Conservation (phyloP, 768 basidiomycete species). For the Suillus paluster region DNA sequence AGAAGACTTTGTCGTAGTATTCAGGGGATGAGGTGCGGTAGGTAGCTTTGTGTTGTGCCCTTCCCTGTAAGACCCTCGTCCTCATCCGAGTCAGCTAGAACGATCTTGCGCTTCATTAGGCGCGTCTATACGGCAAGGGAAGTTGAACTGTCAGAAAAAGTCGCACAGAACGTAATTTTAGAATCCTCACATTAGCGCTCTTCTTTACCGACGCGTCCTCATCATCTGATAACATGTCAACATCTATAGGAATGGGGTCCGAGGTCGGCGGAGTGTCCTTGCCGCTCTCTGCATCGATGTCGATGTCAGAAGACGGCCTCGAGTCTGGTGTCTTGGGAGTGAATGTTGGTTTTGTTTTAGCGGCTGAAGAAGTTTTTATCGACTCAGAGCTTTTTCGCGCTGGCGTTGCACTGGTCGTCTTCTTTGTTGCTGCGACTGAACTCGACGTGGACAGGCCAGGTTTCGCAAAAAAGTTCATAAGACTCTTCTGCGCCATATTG, state of each 20-base stretch:
- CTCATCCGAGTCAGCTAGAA: slow-evolving; percentile 76
- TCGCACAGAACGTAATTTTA: not conserved
- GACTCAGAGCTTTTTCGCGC: slow-evolving; percentile 2
- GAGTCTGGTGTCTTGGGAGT: slow-evolving; percentile 44
- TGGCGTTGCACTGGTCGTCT: not conserved
- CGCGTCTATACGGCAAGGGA: slow-evolving; percentile 34
- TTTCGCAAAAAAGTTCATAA: slow-evolving; percentile 69
- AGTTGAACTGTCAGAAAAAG: slow-evolving; percentile 1
- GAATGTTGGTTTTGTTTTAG: slow-evolving; percentile 39
- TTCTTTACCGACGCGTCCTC: slow-evolving; percentile 46
- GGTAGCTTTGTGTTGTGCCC: slow-evolving; percentile 12
- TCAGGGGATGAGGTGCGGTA: slow-evolving; percentile 33
- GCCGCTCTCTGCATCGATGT: slow-evolving; percentile 46
- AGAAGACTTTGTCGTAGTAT: slow-evolving; percentile 30
- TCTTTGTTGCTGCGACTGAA: slow-evolving; percentile 12
- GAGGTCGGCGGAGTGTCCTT: slow-evolving; percentile 76
- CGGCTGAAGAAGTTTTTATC: slow-evolving; percentile 20
- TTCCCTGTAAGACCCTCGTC: slow-evolving; percentile 15
- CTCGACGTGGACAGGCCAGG: slow-evolving; percentile 19
- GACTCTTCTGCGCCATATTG: slow-evolving; percentile 70
- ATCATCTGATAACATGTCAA: slow-evolving; percentile 65
- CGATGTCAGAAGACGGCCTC: slow-evolving; percentile 38
- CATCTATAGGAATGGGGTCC: slow-evolving; percentile 62
- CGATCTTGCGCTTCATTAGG: slow-evolving; percentile 65
- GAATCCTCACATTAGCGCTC: slow-evolving; percentile 37